Conservation (phyloP, 257 asterid species). For the Nicotiana attenuata region DNA sequence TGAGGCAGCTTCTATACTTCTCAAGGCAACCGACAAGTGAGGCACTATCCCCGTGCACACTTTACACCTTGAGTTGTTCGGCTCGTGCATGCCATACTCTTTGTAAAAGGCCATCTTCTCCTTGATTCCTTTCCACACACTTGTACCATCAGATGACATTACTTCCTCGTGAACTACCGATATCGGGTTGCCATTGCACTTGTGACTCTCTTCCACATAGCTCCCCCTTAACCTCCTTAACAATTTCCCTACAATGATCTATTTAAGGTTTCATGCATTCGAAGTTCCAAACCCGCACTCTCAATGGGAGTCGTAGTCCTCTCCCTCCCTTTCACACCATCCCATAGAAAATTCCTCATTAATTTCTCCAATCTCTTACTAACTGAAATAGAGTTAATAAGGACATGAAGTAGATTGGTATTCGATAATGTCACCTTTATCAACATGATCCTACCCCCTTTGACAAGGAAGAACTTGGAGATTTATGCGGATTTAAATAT, state of each 20-base stretch:
- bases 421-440: neutral
- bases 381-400: neutral
- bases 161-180: neutral
- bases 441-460: neutral
- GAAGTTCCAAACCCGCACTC: neutral
- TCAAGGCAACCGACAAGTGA: neutral
- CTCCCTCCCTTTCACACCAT: neutral
- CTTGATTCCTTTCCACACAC: neutral
- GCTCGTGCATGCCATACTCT: neutral
- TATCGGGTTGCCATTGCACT: neutral
- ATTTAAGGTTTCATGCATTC: neutral
- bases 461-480: neutral
- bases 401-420: neutral
- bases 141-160: neutral
- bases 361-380: neutral
- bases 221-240: neutral
- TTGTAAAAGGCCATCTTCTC: neutral
- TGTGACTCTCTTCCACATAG: neutral
- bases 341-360: neutral
- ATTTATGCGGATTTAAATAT: no score
- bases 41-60: neutral
- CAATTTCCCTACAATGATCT: neutral
- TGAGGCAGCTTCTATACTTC: neutral
- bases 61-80: neutral
- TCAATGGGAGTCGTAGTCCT: neutral